These are phyloP conservation scores for Cytospora paraplurivora DNA, from an alignment of 2,329 filamentous ascomycete genomes.

Conservation along the genomic window DNA sequence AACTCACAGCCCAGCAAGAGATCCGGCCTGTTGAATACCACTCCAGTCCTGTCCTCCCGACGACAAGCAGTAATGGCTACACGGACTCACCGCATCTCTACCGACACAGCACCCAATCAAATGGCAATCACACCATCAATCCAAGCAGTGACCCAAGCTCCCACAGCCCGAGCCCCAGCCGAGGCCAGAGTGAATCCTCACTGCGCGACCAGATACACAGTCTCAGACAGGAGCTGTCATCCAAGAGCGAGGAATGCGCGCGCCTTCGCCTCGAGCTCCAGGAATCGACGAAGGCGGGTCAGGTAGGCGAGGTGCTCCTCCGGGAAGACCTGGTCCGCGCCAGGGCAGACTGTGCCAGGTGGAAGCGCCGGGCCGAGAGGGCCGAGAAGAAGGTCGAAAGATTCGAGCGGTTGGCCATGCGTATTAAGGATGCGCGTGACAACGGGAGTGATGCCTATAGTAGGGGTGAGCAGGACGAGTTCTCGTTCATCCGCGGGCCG, in stretches of 20 bases:
- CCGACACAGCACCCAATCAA: conserved; percentile 9
- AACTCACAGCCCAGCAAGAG: conserved; percentile 17
- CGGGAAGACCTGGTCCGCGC: conserved; percentile 22
- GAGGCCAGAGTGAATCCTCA: conserved; percentile 21
- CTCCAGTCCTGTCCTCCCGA: conserved; percentile 15
- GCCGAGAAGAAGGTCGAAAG: conserved; percentile 23
- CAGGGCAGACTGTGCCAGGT: conserved; percentile 17
- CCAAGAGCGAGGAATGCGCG: conserved; percentile 21
- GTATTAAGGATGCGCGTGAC: conserved; percentile 11
- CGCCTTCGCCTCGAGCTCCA: conserved; percentile 24
- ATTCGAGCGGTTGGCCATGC: conserved; percentile 7
- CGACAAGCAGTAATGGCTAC: not conserved
- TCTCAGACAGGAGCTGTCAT: conserved; percentile 23
- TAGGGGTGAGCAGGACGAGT: conserved; percentile 1
- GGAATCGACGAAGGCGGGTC: conserved; percentile 15
- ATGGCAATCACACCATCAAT: not conserved
- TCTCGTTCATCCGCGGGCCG: conserved; percentile 23
- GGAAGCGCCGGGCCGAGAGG: conserved; percentile 26
- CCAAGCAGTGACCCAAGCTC: conserved; percentile 7
- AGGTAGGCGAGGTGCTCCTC: conserved; percentile 21
- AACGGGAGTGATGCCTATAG: not conserved
- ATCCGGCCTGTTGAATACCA: conserved; percentile 4
- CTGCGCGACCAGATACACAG: conserved; percentile 27
- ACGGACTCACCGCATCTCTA: conserved; percentile 10
- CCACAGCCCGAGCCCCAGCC: conserved; percentile 11